Evolutionary conservation across 306 rosid genomes (phyloP).

Genomic region (Nissolia schottii): DNA sequence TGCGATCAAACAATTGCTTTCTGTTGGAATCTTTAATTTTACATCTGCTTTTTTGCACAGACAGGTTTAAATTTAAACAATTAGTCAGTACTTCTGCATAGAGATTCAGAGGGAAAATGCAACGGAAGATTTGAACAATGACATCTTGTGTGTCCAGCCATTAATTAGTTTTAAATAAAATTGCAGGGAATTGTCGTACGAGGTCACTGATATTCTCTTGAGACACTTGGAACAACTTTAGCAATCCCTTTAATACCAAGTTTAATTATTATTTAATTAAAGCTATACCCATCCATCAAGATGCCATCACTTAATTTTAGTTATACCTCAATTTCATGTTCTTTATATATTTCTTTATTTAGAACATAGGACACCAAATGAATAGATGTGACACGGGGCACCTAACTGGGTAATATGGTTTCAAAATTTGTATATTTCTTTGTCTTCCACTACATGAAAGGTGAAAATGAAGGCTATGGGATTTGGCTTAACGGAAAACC

Average conservation of each 20-base stretch:
- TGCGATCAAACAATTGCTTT: not conserved
- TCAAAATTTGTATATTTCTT: not conserved
- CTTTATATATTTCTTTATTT: not conserved
- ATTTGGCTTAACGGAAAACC: not conserved
- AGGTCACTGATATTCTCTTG: conserved; percentile 19
- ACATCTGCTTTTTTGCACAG: not conserved
- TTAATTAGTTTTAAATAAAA: not conserved
- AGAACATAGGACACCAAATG: not conserved
- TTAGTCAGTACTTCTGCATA: not conserved
- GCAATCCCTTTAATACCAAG: conserved; percentile 17
- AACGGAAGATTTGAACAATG: not conserved
- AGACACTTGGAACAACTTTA: conserved; percentile 27
- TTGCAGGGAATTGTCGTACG: not conserved
- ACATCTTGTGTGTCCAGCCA: conserved; percentile 13
- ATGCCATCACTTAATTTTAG: not conserved
- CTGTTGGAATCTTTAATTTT: not conserved
- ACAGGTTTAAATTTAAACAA: not conserved
- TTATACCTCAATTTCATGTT: not conserved
- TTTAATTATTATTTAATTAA: conserved; percentile 6
- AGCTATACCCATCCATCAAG: not conserved
- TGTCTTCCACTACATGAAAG: not conserved
- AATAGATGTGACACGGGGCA: not conserved
- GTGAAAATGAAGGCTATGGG: not conserved
- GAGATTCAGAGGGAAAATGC: conserved; percentile 9
- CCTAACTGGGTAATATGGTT: not conserved